Conservation (phyloP, 2,329 filamentous ascomycete genomes). For the Arthroderma sp. region DNA sequence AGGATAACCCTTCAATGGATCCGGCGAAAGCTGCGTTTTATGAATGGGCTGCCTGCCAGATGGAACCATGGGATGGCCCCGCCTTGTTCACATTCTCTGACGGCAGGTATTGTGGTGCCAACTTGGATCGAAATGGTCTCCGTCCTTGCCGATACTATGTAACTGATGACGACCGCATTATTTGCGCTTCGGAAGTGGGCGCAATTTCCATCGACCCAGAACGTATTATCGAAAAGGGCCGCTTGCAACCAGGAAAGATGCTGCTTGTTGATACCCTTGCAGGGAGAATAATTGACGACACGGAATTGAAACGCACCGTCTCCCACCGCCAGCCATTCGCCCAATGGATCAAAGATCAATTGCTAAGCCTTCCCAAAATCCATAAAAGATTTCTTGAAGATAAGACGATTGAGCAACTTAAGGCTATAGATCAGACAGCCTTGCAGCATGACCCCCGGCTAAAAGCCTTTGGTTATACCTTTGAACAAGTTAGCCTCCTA, state of each 20-base stretch:
- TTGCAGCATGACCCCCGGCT: slow-evolving; percentile 77
- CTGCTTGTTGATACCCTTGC: slow-evolving; percentile 82
- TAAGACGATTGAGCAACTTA: slow-evolving; percentile 45
- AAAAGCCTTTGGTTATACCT: slow-evolving; percentile 81
- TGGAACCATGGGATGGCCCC: slow-evolving; percentile 97
- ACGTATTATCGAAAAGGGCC: slow-evolving; percentile 79
- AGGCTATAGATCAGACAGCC: slow-evolving; percentile 53
- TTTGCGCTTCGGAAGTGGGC: slow-evolving; percentile 92
- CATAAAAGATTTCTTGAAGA: slow-evolving; percentile 43
- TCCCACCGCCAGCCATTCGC: slow-evolving; percentile 79
- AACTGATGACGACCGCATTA: slow-evolving; percentile 90
- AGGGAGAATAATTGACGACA: slow-evolving; percentile 87
- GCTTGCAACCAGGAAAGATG: slow-evolving; percentile 90
- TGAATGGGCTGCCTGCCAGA: slow-evolving; percentile 95
- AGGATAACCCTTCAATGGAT: slow-evolving; percentile 84
- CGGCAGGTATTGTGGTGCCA: slow-evolving; percentile 91
- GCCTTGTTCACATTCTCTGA: slow-evolving; percentile 96
- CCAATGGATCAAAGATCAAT: slow-evolving; percentile 72
- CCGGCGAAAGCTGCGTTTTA: slow-evolving; percentile 94
- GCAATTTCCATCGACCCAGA: slow-evolving; percentile 87
- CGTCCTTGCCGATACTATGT: slow-evolving; percentile 95
- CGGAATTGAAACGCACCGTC: slow-evolving; percentile 79
- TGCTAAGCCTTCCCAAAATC: slow-evolving; percentile 68
- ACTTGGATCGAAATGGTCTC: slow-evolving; percentile 88
- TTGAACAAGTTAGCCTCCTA: slow-evolving; percentile 85